Evolutionary conservation across 495 filamentous ascomycete species (phyloP).

Genomic region (Evansstolkia leycettana): DNA sequence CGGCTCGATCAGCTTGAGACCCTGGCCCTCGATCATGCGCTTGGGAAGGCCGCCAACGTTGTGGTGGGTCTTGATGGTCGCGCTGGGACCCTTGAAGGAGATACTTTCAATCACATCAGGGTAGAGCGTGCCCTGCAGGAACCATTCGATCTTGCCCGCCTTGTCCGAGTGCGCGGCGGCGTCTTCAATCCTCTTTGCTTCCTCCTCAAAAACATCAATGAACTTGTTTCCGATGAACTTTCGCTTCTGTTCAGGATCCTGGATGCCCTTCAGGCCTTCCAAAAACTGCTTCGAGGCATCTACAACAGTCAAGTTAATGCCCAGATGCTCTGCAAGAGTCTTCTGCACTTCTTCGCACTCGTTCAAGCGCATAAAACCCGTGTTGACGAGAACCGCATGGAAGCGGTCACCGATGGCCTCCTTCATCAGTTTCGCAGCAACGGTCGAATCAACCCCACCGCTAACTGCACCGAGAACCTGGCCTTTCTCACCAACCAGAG

Average conservation of each 20-base stretch:
- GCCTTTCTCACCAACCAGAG: slow-evolving; percentile 62
- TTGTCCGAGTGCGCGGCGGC: slow-evolving; percentile 46
- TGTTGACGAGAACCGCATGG: slow-evolving; percentile 81
- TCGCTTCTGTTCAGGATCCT: slow-evolving; percentile 81
- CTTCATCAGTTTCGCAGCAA: slow-evolving; percentile 73
- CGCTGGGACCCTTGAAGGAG: slow-evolving; percentile 68
- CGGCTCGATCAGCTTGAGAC: slow-evolving; percentile 66
- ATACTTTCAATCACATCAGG: slow-evolving; percentile 73
- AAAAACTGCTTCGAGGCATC: slow-evolving; percentile 72
- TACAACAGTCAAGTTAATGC: slow-evolving; percentile 82
- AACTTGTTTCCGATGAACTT: slow-evolving; percentile 82
- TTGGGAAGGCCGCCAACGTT: slow-evolving; percentile 64
- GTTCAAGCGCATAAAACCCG: slow-evolving; percentile 75
- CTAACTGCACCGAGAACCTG: slow-evolving; percentile 80
- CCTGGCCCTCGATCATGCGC: slow-evolving; percentile 42
- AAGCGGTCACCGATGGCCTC: slow-evolving; percentile 78
- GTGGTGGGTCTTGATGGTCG: slow-evolving; percentile 78
- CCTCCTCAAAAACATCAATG: slow-evolving; percentile 81
- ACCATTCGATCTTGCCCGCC: slow-evolving; percentile 64
- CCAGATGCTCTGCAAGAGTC: slow-evolving; percentile 60
- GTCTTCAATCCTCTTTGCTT: slow-evolving; percentile 63
- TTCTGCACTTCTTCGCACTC: slow-evolving; percentile 73
- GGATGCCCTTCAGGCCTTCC: slow-evolving; percentile 55
- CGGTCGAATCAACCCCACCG: slow-evolving; percentile 89
- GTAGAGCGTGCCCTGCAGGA: slow-evolving; percentile 78